These are phyloP conservation scores for Nothopassalora personata DNA, from an alignment of 2,329 filamentous ascomycete genomes.

Conservation along the genomic window DNA sequence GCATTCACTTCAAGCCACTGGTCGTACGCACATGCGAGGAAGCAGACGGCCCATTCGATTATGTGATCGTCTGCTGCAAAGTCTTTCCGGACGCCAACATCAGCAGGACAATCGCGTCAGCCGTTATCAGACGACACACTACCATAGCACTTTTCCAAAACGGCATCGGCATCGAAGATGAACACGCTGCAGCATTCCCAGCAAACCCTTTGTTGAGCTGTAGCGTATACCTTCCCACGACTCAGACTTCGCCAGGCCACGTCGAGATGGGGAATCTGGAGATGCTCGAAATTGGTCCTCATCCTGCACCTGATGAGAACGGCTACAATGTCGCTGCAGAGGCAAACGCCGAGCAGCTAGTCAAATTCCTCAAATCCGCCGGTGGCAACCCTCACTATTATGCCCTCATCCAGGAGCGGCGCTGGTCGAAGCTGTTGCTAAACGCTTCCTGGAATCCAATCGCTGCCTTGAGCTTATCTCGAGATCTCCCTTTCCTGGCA, in stretches of 20 bases:
- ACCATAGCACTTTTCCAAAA: slow-evolving; percentile 58
- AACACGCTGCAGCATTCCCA: slow-evolving; percentile 48
- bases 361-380: slow-evolving; percentile 31
- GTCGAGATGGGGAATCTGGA: slow-evolving; percentile 46
- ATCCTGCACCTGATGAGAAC: slow-evolving; percentile 32
- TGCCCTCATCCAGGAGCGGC: slow-evolving; percentile 51
- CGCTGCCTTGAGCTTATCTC: slow-evolving; percentile 51
- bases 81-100: slow-evolving; percentile 38
- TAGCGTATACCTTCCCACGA: slow-evolving; percentile 51
- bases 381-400: slow-evolving; percentile 47
- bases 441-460: slow-evolving; percentile 60
- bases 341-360: slow-evolving; percentile 25
- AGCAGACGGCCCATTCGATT: slow-evolving; percentile 41
- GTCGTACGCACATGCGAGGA: slow-evolving; percentile 35
- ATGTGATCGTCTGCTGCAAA: slow-evolving; percentile 46
- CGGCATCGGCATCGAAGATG: slow-evolving; percentile 56
- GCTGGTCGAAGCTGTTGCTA: slow-evolving; percentile 58
- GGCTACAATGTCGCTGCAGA: not conserved
- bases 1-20: slow-evolving; percentile 33
- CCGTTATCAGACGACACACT: slow-evolving; percentile 39
- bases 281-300: slow-evolving; percentile 47
- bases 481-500: slow-evolving; percentile 48
- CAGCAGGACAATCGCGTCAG: slow-evolving; percentile 36
- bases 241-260: slow-evolving; percentile 46
- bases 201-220: slow-evolving; percentile 50